These are phyloP conservation scores for Huntiella moniliformis DNA, from an alignment of 2,329 filamentous ascomycete genomes.

Conservation along the genomic window DNA sequence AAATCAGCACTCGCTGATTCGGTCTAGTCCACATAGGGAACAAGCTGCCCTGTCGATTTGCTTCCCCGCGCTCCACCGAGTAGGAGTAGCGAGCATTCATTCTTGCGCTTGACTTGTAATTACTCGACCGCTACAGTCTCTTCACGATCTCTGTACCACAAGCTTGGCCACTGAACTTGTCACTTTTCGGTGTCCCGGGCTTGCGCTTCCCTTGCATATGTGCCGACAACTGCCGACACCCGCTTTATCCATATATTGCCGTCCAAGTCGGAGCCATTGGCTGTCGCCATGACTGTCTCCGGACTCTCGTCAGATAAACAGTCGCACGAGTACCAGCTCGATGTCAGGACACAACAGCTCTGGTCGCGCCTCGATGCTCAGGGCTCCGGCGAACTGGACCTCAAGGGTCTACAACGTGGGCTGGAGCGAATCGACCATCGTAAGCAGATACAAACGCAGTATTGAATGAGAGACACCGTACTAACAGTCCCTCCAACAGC, in stretches of 20 bases:
- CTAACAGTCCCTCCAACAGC: slow-evolving; percentile 21
- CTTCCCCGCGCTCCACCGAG: too few relatives aligned
- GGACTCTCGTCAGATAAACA: slow-evolving; percentile 3
- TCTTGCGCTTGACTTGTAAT: too few relatives aligned
- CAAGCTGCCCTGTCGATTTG: too few relatives aligned
- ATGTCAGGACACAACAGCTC: slow-evolving; percentile 64
- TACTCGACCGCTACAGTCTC: not conserved
- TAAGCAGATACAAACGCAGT: slow-evolving; percentile 22
- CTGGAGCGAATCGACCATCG: slow-evolving; percentile 82
- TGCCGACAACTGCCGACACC: not conserved
- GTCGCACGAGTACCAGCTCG: slow-evolving; percentile 33
- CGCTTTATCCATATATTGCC: not conserved
- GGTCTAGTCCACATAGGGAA: too few relatives aligned
- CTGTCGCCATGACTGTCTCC: slow-evolving; percentile 8
- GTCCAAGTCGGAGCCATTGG: not conserved
- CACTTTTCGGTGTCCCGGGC: too few relatives aligned
- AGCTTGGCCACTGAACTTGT: not conserved
- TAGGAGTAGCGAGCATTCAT: too few relatives aligned
- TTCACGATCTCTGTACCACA: not conserved
- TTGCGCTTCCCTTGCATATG: not conserved
- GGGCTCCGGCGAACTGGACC: slow-evolving; percentile 60
- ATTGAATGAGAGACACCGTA: not conserved
- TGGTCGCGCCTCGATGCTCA: slow-evolving; percentile 69
- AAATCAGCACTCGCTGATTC: too few relatives aligned
- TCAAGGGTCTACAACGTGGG: slow-evolving; percentile 68